Percentiles rank a stretch among this genome's conserved stretches.
These are phyloP conservation scores for Nannizziopsis barbatae DNA, from an alignment of 2,329 filamentous ascomycete genomes.

Conservation along the genomic window DNA sequence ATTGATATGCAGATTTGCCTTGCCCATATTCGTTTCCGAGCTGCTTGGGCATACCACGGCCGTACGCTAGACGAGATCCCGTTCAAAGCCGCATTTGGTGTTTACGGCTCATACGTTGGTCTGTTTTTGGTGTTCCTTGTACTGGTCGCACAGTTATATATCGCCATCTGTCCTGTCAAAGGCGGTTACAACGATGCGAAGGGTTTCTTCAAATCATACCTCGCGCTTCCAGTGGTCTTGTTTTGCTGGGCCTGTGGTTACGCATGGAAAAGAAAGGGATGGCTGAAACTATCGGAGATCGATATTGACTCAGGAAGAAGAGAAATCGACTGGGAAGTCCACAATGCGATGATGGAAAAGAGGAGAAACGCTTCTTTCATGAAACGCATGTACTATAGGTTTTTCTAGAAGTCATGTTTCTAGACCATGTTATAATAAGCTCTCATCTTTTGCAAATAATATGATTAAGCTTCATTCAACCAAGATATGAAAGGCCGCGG, in stretches of 20 bases:
- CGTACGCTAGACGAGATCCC: constrained; percentile 52
- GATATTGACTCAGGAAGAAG: constrained; percentile 56
- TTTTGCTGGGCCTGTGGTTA: constrained; percentile 47
- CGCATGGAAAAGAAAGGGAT: constrained; percentile 53
- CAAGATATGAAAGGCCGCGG: background rate
- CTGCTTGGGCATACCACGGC: constrained; percentile 48
- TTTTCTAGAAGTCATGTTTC: constrained; percentile 11
- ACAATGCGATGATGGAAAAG: constrained; percentile 37
- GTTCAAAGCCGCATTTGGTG: constrained; percentile 48
- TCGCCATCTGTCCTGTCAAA: constrained; percentile 20
- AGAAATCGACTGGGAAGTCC: constrained; percentile 53
- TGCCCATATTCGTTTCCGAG: constrained; percentile 57
- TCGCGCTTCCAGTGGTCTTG: constrained; percentile 23
- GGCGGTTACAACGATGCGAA: constrained; percentile 15
- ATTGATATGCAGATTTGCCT: constrained; percentile 41
- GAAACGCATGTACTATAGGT: constrained; percentile 12
- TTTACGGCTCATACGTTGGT: constrained; percentile 51
- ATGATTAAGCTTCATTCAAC: background rate
- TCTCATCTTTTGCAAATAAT: background rate
- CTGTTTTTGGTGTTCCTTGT: constrained; percentile 44
- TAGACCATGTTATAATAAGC: background rate
- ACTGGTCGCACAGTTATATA: constrained; percentile 35
- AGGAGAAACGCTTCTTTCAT: constrained; percentile 10
- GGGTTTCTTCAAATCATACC: constrained; percentile 25
- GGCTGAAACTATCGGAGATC: constrained; percentile 49